Evolutionary conservation across 805 yeast genomes (phyloP), one percentile per base, ranked within the genome.

Genomic region (Wickerhamomyces queroliae): DNA sequence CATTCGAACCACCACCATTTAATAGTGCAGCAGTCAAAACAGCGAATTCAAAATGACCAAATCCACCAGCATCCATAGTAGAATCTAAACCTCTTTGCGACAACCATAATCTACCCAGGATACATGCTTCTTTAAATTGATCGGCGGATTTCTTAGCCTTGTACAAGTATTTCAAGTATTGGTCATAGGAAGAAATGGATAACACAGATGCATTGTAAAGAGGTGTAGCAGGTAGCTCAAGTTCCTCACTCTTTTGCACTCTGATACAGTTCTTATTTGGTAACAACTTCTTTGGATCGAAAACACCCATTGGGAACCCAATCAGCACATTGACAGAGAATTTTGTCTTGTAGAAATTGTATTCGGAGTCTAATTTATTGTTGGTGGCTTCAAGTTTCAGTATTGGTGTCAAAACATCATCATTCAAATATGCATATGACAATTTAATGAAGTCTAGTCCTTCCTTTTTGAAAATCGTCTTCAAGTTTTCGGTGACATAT

Each of bases 1-100:
- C 93, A 48, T 69, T 71, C 7, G 66, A 60, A 43, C 91, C 90
- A 49, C 95, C 95, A 50, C 96, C 96, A 45, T 80, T 78, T 32
- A 93, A 66, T 39, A 93, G 64, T 1, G 89, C 83, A 31, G 95
- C 81, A 80, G 88, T 77, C 37, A 91, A 61, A 28, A 83, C 64
- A 23, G 89, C 81, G 59, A 89, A 89, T 63, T 93, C 98, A 58
- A 88, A 88, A 50, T 83, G 85, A 11, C 98, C 98, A 60, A 93
- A 91, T 0, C 98, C 98, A 24, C 86, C 85, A 32, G 74, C 68
- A 15, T 74, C 67, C 24, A 82, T 56, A 13, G 74, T 62, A 0
- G 95, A 78, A 10, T 76, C 70, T 42, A 88, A 77, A 0, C 95
- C 95, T 48, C 95, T 74, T 62, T 93, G 98, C 36, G 77, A 72